These are phyloP conservation scores for Suhomyces faveliae DNA, from an alignment of 805 yeast species.

Conservation along the genomic window DNA sequence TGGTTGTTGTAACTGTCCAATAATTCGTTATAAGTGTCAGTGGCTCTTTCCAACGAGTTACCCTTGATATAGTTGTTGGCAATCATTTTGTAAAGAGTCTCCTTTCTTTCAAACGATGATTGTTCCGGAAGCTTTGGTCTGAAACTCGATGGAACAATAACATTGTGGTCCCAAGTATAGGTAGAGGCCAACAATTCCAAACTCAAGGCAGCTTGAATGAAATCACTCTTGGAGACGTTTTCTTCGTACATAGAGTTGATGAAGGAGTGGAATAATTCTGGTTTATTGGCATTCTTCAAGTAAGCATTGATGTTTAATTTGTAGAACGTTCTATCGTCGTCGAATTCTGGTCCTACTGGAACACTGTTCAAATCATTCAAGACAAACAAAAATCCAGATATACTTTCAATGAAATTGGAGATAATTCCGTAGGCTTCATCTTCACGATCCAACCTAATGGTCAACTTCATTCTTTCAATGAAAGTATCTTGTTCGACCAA, in stretches of 20 bases:
- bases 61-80: slow-evolving; percentile 71
- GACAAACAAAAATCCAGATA: slow-evolving; percentile 61
- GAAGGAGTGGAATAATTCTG: slow-evolving; percentile 77
- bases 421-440: slow-evolving; percentile 59
- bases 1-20: slow-evolving; percentile 69
- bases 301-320: slow-evolving; percentile 72
- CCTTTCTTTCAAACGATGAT: slow-evolving; percentile 77
- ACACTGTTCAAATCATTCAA: slow-evolving; percentile 68
- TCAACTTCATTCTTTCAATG: slow-evolving; percentile 47
- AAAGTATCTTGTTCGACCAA: slow-evolving; percentile 53
- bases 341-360: slow-evolving; percentile 80
- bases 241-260: slow-evolving; percentile 70
- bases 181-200: slow-evolving; percentile 75
- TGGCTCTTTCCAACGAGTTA: slow-evolving; percentile 73
- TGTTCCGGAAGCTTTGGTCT: slow-evolving; percentile 79
- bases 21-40: slow-evolving; percentile 73
- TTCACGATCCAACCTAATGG: slow-evolving; percentile 56
- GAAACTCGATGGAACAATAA: slow-evolving; percentile 51
- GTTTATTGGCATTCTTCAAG: slow-evolving; percentile 72
- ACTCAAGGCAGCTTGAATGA: slow-evolving; percentile 80
- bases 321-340: slow-evolving; percentile 82
- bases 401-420: slow-evolving; percentile 49
- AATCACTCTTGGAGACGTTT: slow-evolving; percentile 58
- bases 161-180: slow-evolving; percentile 68
- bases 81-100: slow-evolving; percentile 63